phyloP scores from a whole-genome alignment of 371 early-diverging fungal genomes.

The Synchytrium microbalum region DNA sequence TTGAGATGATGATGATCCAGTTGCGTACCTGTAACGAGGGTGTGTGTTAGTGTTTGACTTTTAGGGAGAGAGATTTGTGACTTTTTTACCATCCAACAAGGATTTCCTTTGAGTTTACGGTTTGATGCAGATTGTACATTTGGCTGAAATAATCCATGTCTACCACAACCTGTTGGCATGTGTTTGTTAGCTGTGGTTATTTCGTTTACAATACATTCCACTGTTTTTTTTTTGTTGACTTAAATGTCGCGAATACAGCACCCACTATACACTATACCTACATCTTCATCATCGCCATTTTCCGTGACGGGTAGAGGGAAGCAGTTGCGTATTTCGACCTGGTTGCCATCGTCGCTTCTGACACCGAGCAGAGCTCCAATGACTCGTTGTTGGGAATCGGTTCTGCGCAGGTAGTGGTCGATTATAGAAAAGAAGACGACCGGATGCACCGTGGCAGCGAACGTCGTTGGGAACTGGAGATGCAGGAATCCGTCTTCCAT shows the following conservation, averaged over 20 bases:
- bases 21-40: conserved; percentile 45
- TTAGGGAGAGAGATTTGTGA: no score
- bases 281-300: conserved; percentile 17
- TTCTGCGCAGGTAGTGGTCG: conserved; percentile 83
- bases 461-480: conserved; percentile 21
- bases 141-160: conserved; percentile 83
- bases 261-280: no score
- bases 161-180: conserved; percentile 50
- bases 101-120: conserved; percentile 80
- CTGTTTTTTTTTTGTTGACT: no score
- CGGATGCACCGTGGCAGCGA: conserved; percentile 63
- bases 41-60: no score
- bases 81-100: conserved; percentile 77
- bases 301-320: conserved; percentile 63
- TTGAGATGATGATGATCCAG: conserved; percentile 48
- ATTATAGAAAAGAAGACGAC: conserved; percentile 85
- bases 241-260: no score
- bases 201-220: conserved; percentile 9
- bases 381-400: conserved; percentile 70
- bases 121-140: conserved; percentile 79
- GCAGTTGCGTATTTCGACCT: conserved; percentile 81
- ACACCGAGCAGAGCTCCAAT: conserved; percentile 83
- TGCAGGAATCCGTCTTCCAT: conserved; percentile 5
- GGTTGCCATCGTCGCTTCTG: conserved; percentile 73
- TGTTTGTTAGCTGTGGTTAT: conserved; percentile 16